Evolutionary conservation across 2,329 filamentous ascomycete species (phyloP), one percentile per base, ranked within the genome.

Genomic region (Davidsoniella australis): DNA sequence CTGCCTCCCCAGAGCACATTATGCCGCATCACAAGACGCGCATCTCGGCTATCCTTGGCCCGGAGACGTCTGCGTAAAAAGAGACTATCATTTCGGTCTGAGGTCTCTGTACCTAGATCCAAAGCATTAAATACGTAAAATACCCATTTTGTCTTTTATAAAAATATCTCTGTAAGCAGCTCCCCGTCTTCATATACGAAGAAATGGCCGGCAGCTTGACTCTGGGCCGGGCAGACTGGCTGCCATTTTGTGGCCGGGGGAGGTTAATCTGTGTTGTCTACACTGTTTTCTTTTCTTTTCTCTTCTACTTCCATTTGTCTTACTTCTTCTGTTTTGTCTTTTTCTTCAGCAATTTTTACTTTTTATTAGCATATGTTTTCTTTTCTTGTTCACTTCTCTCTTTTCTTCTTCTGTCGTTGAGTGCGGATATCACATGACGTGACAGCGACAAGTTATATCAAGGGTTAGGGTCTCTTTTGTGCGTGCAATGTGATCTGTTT

Each of bases 1-100:
- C 69, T 40, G 67, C 70, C 26, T 71, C 72, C 57, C 68, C 74
- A 0, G 70, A 72, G 41, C 61, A 64, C 48, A 33, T 33, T 33
- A 1, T 33, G 8, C 26, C 26, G 26, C 26, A 33, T 33, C 59
- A 59, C 41, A 74, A 69, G 67, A 80, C 75, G 36, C 68, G 75
- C 55, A 80, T 80, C 56, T 76, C 75, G 41, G 74, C 76, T 33
- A 75, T 80, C 50, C 64, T 80, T 20, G 75, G 74, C 38, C 75
- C 75, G 54, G 73, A 77, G 56, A 70, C 72, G 38, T 72, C 73
- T 70, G 56, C 72, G 42, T 24, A 29, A 33, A 12, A 14, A 20
- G 4, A 20, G 20, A 20, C 20, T 20, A 20, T 33, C 26, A 9
- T 33, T 1, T 33, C 5, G 10, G 26, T 10, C 26, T 33, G 6